Base-by-base conservation (phyloP, 225 moss, liverwort and hornwort species). In the Pleurozium schreberi region DNA sequence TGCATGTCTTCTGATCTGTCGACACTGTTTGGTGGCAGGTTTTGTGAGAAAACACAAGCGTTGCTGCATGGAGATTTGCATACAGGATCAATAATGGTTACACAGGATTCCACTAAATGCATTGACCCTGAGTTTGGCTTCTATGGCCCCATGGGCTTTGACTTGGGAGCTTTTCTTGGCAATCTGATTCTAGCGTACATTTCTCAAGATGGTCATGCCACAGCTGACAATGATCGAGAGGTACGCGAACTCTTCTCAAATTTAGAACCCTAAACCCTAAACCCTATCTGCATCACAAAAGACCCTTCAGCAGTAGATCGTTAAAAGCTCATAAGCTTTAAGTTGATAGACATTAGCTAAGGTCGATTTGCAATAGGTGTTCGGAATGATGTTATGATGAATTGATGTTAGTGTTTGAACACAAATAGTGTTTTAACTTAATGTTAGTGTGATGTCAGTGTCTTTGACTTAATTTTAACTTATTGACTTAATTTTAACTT, bases 41-140 rank as follows among this genome's bases (percentile, higher is more conserved):
- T 98, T 75, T 96, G 96, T 86, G 94, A 93, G 66, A 91, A 61
- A 66, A 75, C 97, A 40, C 96, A 98, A 92, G 98, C 98, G 53
- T 91, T 96, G 53, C 68, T 98, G 82, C 98, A 98, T 83, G 98
- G 96, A 73, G 98, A 98, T 91, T 86, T 98, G 91, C 97, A 98
- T 87, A 96, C 97, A 50, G 98, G 98, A 71, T 98, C 98, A 14
- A 91, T 98, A 26, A 96, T 98, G 98, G 98, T 96, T 62, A 98
- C 98, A 3, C 93, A 95, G 74, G 93, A 94, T 21, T 98, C 96
- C 58, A 98, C 98, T 4, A 92, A 96, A 90, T 96, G 96, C 74
- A 97, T 98, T 57, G 98, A 98, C 58, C 95, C 97, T 19, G 98
- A 98, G 89, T 98, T 98, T 81, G 96, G 96, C 76, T 97, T 96